A percentile compares a stretch with the other conserved stretches of the same genome.
phyloP scores from a whole-genome alignment of 2,329 filamentous ascomycete species.

The Colletotrichum lindemuthianum region DNA sequence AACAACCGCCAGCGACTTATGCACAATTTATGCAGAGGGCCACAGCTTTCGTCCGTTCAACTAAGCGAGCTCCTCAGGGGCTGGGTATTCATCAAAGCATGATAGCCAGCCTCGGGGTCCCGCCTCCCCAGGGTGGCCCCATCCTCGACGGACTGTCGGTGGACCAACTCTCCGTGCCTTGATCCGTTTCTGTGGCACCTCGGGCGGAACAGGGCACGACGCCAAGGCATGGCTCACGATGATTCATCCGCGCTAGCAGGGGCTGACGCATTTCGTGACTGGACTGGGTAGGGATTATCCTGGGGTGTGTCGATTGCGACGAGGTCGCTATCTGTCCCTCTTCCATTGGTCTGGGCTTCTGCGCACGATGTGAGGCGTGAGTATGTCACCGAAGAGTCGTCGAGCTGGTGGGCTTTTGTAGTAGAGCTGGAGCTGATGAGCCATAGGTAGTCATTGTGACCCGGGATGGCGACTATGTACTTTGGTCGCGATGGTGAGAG shows the following conservation, averaged over 20 bases:
- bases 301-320: background rate
- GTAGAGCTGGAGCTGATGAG: background rate
- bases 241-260: conserved; percentile 35
- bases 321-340: background rate
- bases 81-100: background rate
- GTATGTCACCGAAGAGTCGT: background rate
- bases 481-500: background rate
- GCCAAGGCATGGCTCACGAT: conserved; percentile 30
- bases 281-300: conserved; percentile 1
- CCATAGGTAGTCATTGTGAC: conserved; percentile 2
- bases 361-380: background rate
- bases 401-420: background rate
- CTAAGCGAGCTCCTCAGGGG: too few relatives aligned
- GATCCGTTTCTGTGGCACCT: background rate
- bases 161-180: conserved; percentile 15
- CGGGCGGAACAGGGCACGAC: conserved; percentile 7
- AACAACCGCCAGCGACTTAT: too few relatives aligned
- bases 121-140: conserved; percentile 1
- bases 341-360: background rate
- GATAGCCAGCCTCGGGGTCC: conserved; percentile 12
- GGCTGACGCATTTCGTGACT: background rate
- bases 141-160: conserved; percentile 10
- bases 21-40: too few relatives aligned
- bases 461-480: background rate
- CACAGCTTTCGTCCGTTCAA: too few relatives aligned